Base-by-base conservation (phyloP, 345 rosid species). In the Salix koriyanagi region DNA sequence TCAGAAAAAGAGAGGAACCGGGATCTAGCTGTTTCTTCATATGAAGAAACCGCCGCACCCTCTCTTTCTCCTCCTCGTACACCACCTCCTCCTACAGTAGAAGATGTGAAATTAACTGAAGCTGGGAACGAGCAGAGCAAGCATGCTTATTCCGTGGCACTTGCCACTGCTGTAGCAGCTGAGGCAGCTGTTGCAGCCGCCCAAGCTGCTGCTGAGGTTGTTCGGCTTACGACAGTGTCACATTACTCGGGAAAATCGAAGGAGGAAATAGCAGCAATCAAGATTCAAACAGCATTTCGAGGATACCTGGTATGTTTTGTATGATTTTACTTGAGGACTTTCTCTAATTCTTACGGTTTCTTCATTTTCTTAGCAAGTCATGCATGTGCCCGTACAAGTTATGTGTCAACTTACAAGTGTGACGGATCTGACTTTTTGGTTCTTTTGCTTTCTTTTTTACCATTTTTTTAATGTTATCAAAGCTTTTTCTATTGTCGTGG, bases 191-290 rank as follows among this genome's bases (percentile, higher is more conserved):
- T 75, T 61, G 83, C 62, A 48, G 86, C 88, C 56, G 75, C 76
- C 39, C 81, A 75, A 77, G 79, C 90, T 56, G 80, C 89, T 48
- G 81, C 86, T 14, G 92, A 85, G 79, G 90, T 86, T 42, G 90
- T 84, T 81, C 84, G 50, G 46, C 67, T 81, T 46, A 67, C 79
- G 48, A 74, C 32, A 1, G 75, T 77, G 65, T 26, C 78, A 74
- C 85, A 78, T 23, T 88, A 84, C 84, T 73, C 83, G 0, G 95
- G 95, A 25, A 90, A 91, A 83, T 86, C 94, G 8, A 85, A 79
- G 44, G 94, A 92, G 77, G 97, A 96, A 88, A 89, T 77, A 2
- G 97, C 97, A n/a, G 98, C 92, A 7, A 90, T 96, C 80, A 88
- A 80, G 80, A 93, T 96, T 83, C 99, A 96, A 87, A 91, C 94